A percentile compares a stretch with the other conserved stretches of the same genome.
These are phyloP conservation scores for Fusarium kyushuense DNA, from an alignment of 2,329 filamentous ascomycete genomes.

Conservation along the genomic window DNA sequence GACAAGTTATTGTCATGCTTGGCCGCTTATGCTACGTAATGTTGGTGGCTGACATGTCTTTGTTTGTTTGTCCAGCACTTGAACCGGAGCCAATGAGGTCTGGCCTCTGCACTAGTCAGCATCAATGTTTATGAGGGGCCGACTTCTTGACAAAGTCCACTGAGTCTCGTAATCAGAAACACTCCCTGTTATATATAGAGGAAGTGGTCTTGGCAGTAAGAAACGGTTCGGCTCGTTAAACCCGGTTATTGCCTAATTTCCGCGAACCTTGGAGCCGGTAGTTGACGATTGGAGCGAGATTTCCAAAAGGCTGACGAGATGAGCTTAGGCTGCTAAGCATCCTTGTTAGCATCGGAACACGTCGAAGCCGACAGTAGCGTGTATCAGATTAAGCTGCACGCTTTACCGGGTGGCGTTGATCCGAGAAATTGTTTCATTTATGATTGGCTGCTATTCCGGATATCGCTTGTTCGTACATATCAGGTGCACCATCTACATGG, in stretches of 20 bases:
- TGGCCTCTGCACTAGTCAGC: neutral
- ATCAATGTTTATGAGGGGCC: fast-evolving
- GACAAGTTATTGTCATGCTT: neutral
- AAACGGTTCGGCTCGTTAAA: neutral
- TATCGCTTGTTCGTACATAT: neutral
- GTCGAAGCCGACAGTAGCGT: conserved; percentile 1
- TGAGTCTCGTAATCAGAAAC: fast-evolving
- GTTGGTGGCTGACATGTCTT: neutral
- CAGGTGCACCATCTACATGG: neutral
- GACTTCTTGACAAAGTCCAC: fast-evolving
- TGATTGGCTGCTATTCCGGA: neutral
- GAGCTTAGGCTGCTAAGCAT: neutral
- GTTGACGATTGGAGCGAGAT: neutral
- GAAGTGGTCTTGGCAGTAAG: neutral
- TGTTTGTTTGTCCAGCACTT: neutral
- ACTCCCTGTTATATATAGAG: fast-evolving
- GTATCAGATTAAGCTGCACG: neutral
- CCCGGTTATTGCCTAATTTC: neutral
- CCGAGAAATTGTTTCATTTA: neutral
- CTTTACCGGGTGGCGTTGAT: neutral
- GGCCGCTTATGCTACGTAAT: neutral
- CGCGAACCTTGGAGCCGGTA: neutral
- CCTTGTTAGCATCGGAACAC: neutral
- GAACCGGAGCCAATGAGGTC: neutral
- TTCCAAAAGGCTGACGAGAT: neutral